Evolutionary conservation across 1,139 yeast genomes (phyloP).

Genomic region (Debaryomyces psychrophilus): DNA sequence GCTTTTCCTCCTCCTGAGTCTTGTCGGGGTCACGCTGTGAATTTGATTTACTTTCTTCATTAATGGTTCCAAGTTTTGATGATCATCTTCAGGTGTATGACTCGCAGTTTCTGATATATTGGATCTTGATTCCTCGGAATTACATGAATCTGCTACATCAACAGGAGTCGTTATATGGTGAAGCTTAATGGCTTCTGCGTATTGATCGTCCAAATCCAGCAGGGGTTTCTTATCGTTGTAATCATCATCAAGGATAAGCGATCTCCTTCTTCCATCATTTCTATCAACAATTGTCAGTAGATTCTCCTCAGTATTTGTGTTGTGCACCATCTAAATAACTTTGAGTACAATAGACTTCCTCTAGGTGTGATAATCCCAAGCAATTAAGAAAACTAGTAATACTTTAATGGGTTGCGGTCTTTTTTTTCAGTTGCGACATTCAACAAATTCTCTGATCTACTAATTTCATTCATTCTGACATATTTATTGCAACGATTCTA

Average conservation of each 20-base stretch:
- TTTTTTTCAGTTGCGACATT: background rate
- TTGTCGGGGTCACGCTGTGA: constrained; percentile 1
- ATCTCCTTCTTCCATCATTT: constrained; percentile 26
- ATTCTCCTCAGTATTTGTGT: constrained; percentile 23
- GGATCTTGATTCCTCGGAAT: background rate
- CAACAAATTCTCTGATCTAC: background rate
- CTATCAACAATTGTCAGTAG: constrained; percentile 25
- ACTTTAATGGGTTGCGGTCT: background rate
- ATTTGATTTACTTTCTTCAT: constrained; percentile 1
- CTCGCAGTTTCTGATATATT: background rate
- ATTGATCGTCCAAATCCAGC: background rate
- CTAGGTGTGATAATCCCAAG: background rate
- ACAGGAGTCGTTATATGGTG: background rate
- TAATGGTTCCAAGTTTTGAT: background rate
- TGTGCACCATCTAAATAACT: constrained; percentile 9
- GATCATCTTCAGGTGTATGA: background rate
- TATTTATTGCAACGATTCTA: background rate
- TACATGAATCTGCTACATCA: background rate
- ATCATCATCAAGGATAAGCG: constrained; percentile 27
- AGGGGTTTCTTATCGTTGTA: constrained; percentile 14
- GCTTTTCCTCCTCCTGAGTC: constrained; percentile 7
- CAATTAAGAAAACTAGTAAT: background rate
- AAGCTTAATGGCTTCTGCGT: background rate
- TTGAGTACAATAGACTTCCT: background rate
- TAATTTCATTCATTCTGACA: background rate